Evolutionary conservation across 768 basidiomycete species (phyloP), one percentile per base, ranked within the genome.

Genomic region (Tulasnella calospora): DNA sequence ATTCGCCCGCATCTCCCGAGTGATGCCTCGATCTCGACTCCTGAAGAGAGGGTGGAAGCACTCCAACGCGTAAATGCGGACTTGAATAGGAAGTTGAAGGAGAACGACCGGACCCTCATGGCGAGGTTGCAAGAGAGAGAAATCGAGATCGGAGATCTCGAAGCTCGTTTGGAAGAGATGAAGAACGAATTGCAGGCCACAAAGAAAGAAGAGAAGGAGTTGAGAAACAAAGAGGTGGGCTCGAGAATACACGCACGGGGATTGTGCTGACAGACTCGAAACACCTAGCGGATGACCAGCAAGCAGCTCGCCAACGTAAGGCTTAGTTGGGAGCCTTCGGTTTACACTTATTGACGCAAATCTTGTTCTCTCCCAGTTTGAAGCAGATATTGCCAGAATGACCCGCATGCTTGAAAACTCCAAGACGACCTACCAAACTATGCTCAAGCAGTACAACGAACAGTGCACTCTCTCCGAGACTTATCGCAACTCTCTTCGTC

Each of bases 161-260:
- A 96, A 82, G 85, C 84, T 4, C 87, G 89, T 40, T 83, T 97
- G 78, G 96, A 98, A 78, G 94, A 98, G 82, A 84, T 92, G 79
- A 86, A 88, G 80, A 89, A 86, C 17, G 96, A 98, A 83, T 86
- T 98, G 10, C 90, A 87, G 19, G 88, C 92, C 8, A 91, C 92
- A 6, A 93, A 94, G 83, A 89, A 94, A 55, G 95, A 98, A 82
- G 96, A 98, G 84, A 98, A 98, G 85, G 96, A 98, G 82, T 84
- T 97, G 80, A 87, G 94, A 69, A 87, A 89, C 17, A 96, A 96
- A 84, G 96, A 98, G 87, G 94, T 94, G 79, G 13, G 81, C 85
- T 81, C 69, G 36, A 8, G n/a, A 23, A 51, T n/a, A 23, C 30
- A 23, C 30, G 61, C 78, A 30, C 57, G 77, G 55, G 10, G 80